phyloP scores from a whole-genome alignment of 805 yeast species.

The Hermanozyma aechmeae region DNA sequence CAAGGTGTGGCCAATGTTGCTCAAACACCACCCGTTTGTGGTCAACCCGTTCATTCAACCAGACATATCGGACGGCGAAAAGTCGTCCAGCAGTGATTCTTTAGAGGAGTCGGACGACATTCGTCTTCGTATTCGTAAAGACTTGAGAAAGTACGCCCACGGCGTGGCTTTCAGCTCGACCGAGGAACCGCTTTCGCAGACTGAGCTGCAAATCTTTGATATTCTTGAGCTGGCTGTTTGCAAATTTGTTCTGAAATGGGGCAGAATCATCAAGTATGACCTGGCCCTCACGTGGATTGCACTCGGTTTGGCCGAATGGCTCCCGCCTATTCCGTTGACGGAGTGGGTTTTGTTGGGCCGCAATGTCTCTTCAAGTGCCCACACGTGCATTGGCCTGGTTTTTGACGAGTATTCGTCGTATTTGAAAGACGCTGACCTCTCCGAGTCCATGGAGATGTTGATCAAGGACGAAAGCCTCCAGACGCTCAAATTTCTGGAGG shows the following conservation, averaged over 20 bases:
- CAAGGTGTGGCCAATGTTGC: slow-evolving; percentile 74
- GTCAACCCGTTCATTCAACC: slow-evolving; percentile 63
- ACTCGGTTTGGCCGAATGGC: slow-evolving; percentile 81
- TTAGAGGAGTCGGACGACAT: no score
- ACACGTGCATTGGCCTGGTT: slow-evolving; percentile 20
- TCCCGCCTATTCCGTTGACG: slow-evolving; percentile 52
- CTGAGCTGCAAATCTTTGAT: slow-evolving; percentile 46
- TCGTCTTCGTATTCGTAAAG: slow-evolving; percentile 52
- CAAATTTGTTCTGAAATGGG: slow-evolving; percentile 71
- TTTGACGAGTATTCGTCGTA: slow-evolving; percentile 30
- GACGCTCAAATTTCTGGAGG: slow-evolving; percentile 49
- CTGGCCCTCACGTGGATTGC: slow-evolving; percentile 85
- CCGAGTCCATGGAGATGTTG: slow-evolving; percentile 13
- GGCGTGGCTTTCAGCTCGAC: slow-evolving; percentile 20
- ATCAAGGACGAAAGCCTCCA: slow-evolving; percentile 18
- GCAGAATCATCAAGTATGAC: slow-evolving; percentile 65
- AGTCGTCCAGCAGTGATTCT: not conserved
- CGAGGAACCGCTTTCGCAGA: slow-evolving; percentile 21
- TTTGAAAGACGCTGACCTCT: slow-evolving; percentile 20
- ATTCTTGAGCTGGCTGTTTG: slow-evolving; percentile 51
- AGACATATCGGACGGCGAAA: slow-evolving; percentile 26
- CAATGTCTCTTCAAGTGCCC: slow-evolving; percentile 23
- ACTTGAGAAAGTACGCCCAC: slow-evolving; percentile 53
- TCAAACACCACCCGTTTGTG: slow-evolving; percentile 81
- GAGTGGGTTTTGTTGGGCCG: slow-evolving; percentile 49